These are phyloP conservation scores for Pseudomassariella vexata DNA, from an alignment of 2,329 filamentous ascomycete genomes.

Conservation along the genomic window DNA sequence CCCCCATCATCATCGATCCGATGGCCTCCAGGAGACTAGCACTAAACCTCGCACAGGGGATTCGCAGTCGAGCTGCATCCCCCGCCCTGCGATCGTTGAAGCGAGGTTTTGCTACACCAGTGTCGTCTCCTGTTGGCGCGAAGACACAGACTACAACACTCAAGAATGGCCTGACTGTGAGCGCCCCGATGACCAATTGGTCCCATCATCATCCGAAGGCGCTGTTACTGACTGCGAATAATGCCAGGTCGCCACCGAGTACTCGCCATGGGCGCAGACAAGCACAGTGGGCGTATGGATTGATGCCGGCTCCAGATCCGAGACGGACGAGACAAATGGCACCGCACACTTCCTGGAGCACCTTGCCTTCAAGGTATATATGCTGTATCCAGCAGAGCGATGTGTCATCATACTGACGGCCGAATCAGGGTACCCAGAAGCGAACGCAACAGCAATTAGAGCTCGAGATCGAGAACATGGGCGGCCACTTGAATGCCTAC, in stretches of 20 bases:
- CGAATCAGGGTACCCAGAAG: slow-evolving; percentile 75
- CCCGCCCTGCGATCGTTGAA: slow-evolving; percentile 71
- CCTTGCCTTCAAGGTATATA: slow-evolving; percentile 92
- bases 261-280: slow-evolving; percentile 97
- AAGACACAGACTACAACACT: slow-evolving; percentile 95
- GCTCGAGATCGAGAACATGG: slow-evolving; percentile 99
- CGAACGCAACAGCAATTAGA: slow-evolving; percentile 96
- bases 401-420: slow-evolving; percentile 11
- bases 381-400: slow-evolving; percentile 5
- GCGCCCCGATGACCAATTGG: slow-evolving; percentile 25
- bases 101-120: slow-evolving; percentile 86
- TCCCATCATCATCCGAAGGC: slow-evolving; percentile 4
- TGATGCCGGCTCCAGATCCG: slow-evolving; percentile 94
- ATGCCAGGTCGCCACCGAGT: slow-evolving; percentile 86
- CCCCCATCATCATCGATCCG: slow-evolving; percentile 33
- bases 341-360: slow-evolving; percentile 99
- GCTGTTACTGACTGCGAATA: slow-evolving; percentile 13
- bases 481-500: slow-evolving; percentile 97
- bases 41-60: slow-evolving; percentile 84
- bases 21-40: slow-evolving; percentile 98
- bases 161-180: slow-evolving; percentile 94
- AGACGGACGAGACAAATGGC: slow-evolving; percentile 98
- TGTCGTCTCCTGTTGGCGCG: slow-evolving; percentile 54
- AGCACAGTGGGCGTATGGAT: slow-evolving; percentile 99
- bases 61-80: slow-evolving; percentile 82